Conservation (phyloP, 2,329 filamentous ascomycete species). For the Neofusicoccum cordaticola region DNA sequence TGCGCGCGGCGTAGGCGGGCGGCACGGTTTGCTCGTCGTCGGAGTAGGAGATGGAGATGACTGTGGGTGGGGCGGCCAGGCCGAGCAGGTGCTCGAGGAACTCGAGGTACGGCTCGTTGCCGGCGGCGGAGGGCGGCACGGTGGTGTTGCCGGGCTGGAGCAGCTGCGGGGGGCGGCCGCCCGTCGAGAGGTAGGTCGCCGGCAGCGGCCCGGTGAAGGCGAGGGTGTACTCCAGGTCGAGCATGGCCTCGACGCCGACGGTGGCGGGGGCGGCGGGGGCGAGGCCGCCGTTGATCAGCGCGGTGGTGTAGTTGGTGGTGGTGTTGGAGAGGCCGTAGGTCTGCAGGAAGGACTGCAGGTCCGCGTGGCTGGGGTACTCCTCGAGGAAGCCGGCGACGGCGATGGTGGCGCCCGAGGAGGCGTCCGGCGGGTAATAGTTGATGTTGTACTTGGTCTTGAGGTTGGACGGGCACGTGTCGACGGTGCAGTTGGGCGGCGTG, state of each 20-base stretch:
- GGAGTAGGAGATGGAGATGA: conserved; percentile 66
- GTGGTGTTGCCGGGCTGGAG: conserved; percentile 35
- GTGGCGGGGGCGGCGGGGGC: conserved; percentile 25
- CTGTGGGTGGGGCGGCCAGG: conserved; percentile 48
- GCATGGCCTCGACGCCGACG: conserved; percentile 54
- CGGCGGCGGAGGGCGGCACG: conserved; percentile 19
- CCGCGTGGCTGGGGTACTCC: conserved; percentile 48
- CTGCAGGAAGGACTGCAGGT: conserved; percentile 37
- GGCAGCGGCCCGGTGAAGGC: conserved; percentile 55
- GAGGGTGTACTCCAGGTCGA: conserved; percentile 62
- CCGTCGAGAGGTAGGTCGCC: conserved; percentile 59
- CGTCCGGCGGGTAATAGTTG: conserved; percentile 33
- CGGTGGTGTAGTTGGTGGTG: conserved; percentile 46
- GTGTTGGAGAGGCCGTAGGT: conserved; percentile 39
- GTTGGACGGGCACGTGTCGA: conserved; percentile 19
- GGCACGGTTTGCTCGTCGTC: conserved; percentile 66
- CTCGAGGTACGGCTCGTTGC: conserved; percentile 51
- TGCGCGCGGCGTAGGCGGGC: conserved; percentile 56
- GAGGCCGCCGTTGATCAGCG: conserved; percentile 27
- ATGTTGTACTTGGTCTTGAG: conserved; percentile 23
- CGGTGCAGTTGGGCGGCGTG: not conserved
- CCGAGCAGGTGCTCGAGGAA: conserved; percentile 60
- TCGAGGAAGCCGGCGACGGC: conserved; percentile 54
- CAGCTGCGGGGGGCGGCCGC: conserved; percentile 54
- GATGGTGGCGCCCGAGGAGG: conserved; percentile 47